phyloP scores from a whole-genome alignment of 2,329 filamentous ascomycete species.

The Teratosphaeria nubilosa region DNA sequence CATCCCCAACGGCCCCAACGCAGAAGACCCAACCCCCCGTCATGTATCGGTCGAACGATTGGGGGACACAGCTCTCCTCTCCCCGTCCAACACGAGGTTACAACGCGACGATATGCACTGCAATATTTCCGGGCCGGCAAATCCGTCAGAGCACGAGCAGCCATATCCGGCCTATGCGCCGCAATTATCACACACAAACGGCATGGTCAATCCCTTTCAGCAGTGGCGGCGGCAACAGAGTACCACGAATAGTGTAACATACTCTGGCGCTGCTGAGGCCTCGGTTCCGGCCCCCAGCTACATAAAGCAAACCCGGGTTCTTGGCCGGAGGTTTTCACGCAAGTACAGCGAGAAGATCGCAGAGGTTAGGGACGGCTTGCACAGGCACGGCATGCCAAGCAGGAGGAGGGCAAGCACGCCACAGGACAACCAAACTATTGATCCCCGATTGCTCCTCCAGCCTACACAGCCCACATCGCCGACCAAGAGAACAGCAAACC shows the following conservation, averaged over 20 bases:
- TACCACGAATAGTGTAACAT: background rate
- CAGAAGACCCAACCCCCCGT: background rate
- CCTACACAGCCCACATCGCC: slow-evolving; percentile 13
- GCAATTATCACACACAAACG: background rate
- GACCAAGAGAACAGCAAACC: slow-evolving; percentile 19
- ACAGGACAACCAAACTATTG: slow-evolving; percentile 2
- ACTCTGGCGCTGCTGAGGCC: background rate
- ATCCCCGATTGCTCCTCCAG: background rate
- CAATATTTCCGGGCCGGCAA: background rate
- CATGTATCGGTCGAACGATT: background rate
- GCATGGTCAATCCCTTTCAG: background rate
- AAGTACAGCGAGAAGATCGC: slow-evolving; percentile 5
- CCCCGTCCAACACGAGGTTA: background rate
- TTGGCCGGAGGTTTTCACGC: slow-evolving; percentile 6
- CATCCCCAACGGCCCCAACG: background rate
- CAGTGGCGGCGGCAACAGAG: background rate
- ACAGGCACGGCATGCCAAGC: slow-evolving; percentile 2
- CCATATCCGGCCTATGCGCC: background rate
- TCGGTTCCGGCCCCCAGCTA: background rate
- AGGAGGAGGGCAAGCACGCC: slow-evolving; percentile 19
- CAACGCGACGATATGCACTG: background rate
- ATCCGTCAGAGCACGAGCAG: background rate
- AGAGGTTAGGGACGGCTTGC: slow-evolving; percentile 5
- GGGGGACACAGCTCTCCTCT: background rate
- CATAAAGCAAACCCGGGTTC: slow-evolving; percentile 1